Evolutionary conservation across 2,329 filamentous ascomycete genomes (phyloP).

Genomic region (Cytospora mali): DNA sequence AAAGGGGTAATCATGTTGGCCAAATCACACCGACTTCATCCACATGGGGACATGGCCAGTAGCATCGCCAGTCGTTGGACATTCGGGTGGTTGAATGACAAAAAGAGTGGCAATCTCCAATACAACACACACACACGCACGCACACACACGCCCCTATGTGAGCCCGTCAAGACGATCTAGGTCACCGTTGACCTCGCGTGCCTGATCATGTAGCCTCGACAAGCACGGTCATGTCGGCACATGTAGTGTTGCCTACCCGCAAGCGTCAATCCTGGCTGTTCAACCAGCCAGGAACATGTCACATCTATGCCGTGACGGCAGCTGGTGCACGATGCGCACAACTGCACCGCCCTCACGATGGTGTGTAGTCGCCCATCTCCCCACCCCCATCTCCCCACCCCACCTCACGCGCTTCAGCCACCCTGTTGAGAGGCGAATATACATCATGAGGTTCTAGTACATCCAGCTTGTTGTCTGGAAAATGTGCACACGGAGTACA

Average conservation of each 20-base stretch:
- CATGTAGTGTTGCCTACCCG: not conserved
- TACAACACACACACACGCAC: not conserved
- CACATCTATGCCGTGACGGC: not conserved
- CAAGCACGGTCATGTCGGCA: not conserved
- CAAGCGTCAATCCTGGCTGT: not conserved
- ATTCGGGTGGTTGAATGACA: not conserved
- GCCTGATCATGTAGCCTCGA: not conserved
- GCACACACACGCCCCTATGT: no score
- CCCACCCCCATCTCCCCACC: not conserved
- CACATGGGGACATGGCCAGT: not conserved
- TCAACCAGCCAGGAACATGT: not conserved
- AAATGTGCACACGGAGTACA: conserved; percentile 17
- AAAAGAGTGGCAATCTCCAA: not conserved
- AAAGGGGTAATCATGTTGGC: not conserved
- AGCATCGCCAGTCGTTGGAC: not conserved
- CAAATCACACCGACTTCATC: not conserved
- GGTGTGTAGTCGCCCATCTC: not conserved
- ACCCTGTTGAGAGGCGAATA: not conserved
- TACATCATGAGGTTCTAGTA: conserved; percentile 1
- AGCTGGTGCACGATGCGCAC: not conserved
- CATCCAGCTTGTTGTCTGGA: not conserved
- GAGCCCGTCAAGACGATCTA: not conserved
- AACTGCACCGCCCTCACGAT: not conserved
- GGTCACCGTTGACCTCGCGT: not conserved
- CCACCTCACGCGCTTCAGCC: not conserved